phyloP scores from a whole-genome alignment of 371 early-diverging fungal genomes.

The Mortierella sp. region DNA sequence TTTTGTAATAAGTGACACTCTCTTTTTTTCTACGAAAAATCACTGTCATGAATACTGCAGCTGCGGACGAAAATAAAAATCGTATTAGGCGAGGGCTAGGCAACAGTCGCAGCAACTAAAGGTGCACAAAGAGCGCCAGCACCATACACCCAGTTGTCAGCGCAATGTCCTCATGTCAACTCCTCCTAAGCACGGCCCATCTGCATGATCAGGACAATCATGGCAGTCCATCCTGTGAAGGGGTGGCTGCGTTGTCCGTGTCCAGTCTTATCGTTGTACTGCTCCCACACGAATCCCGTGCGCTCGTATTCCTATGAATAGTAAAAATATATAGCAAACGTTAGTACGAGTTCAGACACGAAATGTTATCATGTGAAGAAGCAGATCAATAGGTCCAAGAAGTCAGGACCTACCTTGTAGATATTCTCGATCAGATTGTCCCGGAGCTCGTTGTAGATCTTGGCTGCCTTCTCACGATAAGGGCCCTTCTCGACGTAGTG shows the following conservation, averaged over 20 bases:
- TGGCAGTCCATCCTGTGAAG: slow-evolving; percentile 96
- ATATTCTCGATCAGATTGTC: slow-evolving; percentile 84
- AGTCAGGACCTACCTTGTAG: slow-evolving; percentile 66
- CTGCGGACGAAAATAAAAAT: too few relatives aligned
- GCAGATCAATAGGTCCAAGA: neutral
- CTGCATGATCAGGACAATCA: slow-evolving; percentile 86
- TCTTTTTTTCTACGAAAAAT: too few relatives aligned
- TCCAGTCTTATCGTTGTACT: slow-evolving; percentile 89
- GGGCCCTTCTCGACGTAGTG: slow-evolving; percentile 84
- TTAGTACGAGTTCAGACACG: neutral
- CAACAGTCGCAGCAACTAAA: too few relatives aligned
- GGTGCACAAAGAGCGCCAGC: too few relatives aligned
- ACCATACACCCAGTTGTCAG: neutral
- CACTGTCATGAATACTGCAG: too few relatives aligned
- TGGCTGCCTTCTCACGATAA: slow-evolving; percentile 74
- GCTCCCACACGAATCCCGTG: slow-evolving; percentile 96
- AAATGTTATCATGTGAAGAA: neutral
- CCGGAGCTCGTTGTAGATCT: slow-evolving; percentile 83
- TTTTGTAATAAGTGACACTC: too few relatives aligned
- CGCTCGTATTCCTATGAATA: slow-evolving; percentile 73
- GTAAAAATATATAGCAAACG: slow-evolving; percentile 5
- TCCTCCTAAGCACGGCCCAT: slow-evolving; percentile 38
- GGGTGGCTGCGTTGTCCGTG: slow-evolving; percentile 90
- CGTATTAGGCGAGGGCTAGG: too few relatives aligned
- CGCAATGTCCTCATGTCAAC: too few relatives aligned